Evolutionary conservation across 305 asterid species (phyloP), one percentile per base, ranked within the genome.

Genomic region (Ilex paraguariensis): DNA sequence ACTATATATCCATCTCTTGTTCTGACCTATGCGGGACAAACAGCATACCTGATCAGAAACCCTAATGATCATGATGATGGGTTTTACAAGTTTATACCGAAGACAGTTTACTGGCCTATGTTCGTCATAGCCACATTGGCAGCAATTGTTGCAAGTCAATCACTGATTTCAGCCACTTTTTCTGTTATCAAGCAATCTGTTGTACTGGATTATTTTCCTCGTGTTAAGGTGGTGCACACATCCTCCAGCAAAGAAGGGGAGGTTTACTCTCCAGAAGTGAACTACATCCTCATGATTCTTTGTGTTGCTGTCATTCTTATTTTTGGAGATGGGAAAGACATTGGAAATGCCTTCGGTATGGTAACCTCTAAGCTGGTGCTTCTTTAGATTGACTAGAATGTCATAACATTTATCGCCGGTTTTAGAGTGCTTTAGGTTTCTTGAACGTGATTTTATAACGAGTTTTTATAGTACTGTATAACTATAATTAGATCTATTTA

Each of bases 121-220:
- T 78, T 74, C 64, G 60, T 75, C 3, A 60, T 78, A 54, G 73
- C 83, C 54, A 74, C 83, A 62, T 56, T 69, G 60, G 78, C 83
- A 54, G 83, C 83, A 4, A 65, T 74, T 60, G 83, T 78, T 10
- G 83, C 83, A n/a, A 78, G 83, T 58, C 83, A 78, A 59, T 78
- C 83, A 5, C 62, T 78, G 65, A 74, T 78, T 54, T 78, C 83
- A 10, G 83, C 80, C 13, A 78, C 83, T 33, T 78, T 74, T 63
- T 78, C 83, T 28, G 74, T 78, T 57, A 74, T 78, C 49, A 78
- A 78, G 66, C 83, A 78, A 13, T 65, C 80, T 30, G 83, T 78
- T 69, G 78, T 70, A 39, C 74, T 78, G 44, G 80, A 78, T 66
- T 74, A 78, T 61, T 78, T 78, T 50, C 83, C 83, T 53, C 75